Conservation (phyloP, 768 basidiomycete species). For the Calocybe indica region DNA sequence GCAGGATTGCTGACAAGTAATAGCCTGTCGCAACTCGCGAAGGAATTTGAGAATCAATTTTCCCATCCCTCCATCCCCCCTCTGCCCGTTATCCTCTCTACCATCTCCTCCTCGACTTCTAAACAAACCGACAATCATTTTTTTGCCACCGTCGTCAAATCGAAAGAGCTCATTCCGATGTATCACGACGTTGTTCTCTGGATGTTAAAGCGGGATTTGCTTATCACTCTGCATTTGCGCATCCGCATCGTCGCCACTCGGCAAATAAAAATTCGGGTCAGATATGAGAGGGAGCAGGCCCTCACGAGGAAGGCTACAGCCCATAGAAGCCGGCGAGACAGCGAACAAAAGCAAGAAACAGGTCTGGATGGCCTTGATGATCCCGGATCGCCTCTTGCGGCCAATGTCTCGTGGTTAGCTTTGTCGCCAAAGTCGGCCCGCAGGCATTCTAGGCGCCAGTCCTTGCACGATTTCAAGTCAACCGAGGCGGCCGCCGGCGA, state of each 20-base stretch:
- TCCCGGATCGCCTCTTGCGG: slow-evolving; percentile 15
- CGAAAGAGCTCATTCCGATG: slow-evolving; percentile 57
- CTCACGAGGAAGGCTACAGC: slow-evolving; percentile 20
- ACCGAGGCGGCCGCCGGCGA: slow-evolving; percentile 28
- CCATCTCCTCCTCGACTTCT: slow-evolving; percentile 63
- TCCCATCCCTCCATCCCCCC: slow-evolving; percentile 54
- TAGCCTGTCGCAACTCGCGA: slow-evolving; percentile 49
- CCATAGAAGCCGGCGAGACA: slow-evolving; percentile 2
- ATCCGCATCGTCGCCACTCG: slow-evolving; percentile 78
- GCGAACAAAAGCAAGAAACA: slow-evolving; percentile 10
- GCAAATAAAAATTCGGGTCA: slow-evolving; percentile 70
- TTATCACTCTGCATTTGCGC: slow-evolving; percentile 80
- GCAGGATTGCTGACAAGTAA: background rate
- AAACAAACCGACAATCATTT: slow-evolving; percentile 68
- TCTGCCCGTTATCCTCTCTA: slow-evolving; percentile 68
- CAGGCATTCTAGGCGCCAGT: slow-evolving; percentile 38
- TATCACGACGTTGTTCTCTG: slow-evolving; percentile 85
- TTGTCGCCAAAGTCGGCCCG: slow-evolving; percentile 50
- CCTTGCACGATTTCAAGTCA: slow-evolving; percentile 24
- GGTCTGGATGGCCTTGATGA: slow-evolving; percentile 14
- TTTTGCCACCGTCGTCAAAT: slow-evolving; percentile 70
- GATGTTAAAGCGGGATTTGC: slow-evolving; percentile 84
- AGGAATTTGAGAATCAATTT: slow-evolving; percentile 61
- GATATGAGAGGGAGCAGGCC: slow-evolving; percentile 32
- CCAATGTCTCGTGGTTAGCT: slow-evolving; percentile 33